Evolutionary conservation across 371 early-diverging fungal species (phyloP).

Genomic region (Sporodiniella umbellata): DNA sequence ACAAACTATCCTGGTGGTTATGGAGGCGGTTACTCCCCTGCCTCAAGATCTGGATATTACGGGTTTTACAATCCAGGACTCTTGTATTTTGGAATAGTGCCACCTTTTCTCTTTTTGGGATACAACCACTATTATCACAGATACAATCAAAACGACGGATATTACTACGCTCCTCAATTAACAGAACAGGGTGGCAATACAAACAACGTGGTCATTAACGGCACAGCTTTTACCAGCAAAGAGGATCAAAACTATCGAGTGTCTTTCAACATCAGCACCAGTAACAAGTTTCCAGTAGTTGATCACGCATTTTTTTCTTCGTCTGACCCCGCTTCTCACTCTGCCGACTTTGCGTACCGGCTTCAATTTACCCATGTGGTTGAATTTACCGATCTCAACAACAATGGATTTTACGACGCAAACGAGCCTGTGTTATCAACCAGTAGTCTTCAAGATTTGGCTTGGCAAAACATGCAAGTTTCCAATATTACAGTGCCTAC

Average conservation of each 20-base stretch:
- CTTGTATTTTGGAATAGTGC: slow-evolving; percentile 36
- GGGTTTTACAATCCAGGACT: slow-evolving; percentile 38
- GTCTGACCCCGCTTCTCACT: slow-evolving; percentile 30
- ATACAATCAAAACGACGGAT: slow-evolving; percentile 35
- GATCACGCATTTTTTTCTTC: slow-evolving; percentile 41
- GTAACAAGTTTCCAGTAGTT: slow-evolving; percentile 25
- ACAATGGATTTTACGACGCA: slow-evolving; percentile 40
- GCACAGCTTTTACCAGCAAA: slow-evolving; percentile 31
- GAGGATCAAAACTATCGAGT: slow-evolving; percentile 31
- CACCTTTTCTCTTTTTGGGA: slow-evolving; percentile 33
- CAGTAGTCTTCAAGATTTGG: slow-evolving; percentile 21
- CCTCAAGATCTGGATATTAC: slow-evolving; percentile 29
- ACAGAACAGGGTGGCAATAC: slow-evolving; percentile 22
- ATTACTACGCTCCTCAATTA: slow-evolving; percentile 46
- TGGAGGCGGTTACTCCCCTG: slow-evolving; percentile 31
- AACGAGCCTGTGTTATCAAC: slow-evolving; percentile 28
- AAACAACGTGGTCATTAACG: slow-evolving; percentile 32
- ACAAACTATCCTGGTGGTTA: slow-evolving; percentile 36
- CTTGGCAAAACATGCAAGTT: slow-evolving; percentile 35
- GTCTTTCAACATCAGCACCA: slow-evolving; percentile 31
- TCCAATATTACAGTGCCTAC: slow-evolving; percentile 30
- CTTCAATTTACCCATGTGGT: slow-evolving; percentile 30
- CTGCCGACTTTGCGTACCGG: slow-evolving; percentile 40
- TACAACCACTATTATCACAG: slow-evolving; percentile 36
- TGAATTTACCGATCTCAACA: slow-evolving; percentile 43